phyloP scores from a whole-genome alignment of 1,284 basidiomycete species.

The Cryptococcus depauperatus region DNA sequence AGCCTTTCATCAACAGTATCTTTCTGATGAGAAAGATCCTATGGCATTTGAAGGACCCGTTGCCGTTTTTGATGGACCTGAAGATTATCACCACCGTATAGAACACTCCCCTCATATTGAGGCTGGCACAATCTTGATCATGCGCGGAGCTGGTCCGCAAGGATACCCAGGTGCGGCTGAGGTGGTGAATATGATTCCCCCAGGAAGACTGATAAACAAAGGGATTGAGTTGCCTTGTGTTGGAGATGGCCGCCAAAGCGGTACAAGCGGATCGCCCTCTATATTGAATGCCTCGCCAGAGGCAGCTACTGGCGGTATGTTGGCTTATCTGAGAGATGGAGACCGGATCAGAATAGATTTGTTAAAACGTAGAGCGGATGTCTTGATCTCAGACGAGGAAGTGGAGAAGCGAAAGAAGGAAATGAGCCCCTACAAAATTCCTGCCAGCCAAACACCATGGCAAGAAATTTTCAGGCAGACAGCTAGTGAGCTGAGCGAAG shows the following conservation, averaged over 20 bases:
- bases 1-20: slow-evolving; percentile 37
- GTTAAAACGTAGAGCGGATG: slow-evolving; percentile 33
- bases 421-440: slow-evolving; percentile 27
- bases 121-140: slow-evolving; percentile 37
- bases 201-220: slow-evolving; percentile 40
- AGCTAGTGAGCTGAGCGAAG: slow-evolving; percentile 39
- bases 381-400: slow-evolving; percentile 29
- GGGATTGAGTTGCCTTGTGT: slow-evolving; percentile 45
- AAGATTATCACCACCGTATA: slow-evolving; percentile 42
- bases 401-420: slow-evolving; percentile 33
- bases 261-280: slow-evolving; percentile 41
- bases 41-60: slow-evolving; percentile 45
- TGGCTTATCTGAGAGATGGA: slow-evolving; percentile 41
- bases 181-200: slow-evolving; percentile 46
- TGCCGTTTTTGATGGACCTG: slow-evolving; percentile 43
- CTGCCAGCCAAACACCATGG: slow-evolving; percentile 42
- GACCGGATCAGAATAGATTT: slow-evolving; percentile 43
- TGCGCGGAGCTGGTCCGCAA: slow-evolving; percentile 42
- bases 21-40: slow-evolving; percentile 40
- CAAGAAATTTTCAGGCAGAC: slow-evolving; percentile 41
- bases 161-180: slow-evolving; percentile 43
- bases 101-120: slow-evolving; percentile 26
- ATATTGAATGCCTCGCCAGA: slow-evolving; percentile 45
- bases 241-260: slow-evolving; percentile 43
- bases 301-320: slow-evolving; percentile 40